A percentile compares a stretch with the other conserved stretches of the same genome.
phyloP scores from a whole-genome alignment of 1,284 basidiomycete genomes.

The Melampsora allii-populina region DNA sequence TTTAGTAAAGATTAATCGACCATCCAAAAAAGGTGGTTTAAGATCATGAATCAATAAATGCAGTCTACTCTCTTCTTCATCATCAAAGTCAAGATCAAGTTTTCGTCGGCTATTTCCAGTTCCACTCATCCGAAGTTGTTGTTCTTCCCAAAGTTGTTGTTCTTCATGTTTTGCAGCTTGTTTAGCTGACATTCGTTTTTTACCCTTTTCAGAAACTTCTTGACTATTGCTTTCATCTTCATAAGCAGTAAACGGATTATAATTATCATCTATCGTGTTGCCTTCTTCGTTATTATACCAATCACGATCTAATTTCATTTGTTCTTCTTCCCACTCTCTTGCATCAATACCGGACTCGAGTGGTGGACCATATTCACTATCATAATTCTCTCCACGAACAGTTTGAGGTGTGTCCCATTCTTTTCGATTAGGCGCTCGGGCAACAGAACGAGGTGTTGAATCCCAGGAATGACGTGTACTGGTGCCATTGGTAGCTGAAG shows the following conservation, averaged over 20 bases:
- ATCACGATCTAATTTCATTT: slow-evolving; percentile 78
- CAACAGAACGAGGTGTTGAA: slow-evolving; percentile 46
- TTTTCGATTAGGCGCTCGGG: slow-evolving; percentile 43
- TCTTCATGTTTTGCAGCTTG: slow-evolving; percentile 68
- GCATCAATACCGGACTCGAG: slow-evolving; percentile 53
- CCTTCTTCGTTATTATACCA: slow-evolving; percentile 92
- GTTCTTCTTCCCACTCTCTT: slow-evolving; percentile 93
- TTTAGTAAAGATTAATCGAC: slow-evolving; percentile 90
- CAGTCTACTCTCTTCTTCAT: slow-evolving; percentile 88
- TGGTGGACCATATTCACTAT: slow-evolving; percentile 60
- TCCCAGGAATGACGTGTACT: slow-evolving; percentile 45
- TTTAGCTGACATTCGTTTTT: slow-evolving; percentile 47
- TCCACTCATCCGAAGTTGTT: slow-evolving; percentile 93
- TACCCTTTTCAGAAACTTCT: slow-evolving; percentile 20
- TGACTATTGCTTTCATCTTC: slow-evolving; percentile 18
- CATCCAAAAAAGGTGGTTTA: slow-evolving; percentile 96
- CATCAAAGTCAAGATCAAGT: slow-evolving; percentile 76
- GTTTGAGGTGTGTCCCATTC: slow-evolving; percentile 69
- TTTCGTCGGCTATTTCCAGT: slow-evolving; percentile 64
- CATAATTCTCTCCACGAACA: slow-evolving; percentile 57
- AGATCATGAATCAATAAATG: slow-evolving; percentile 97
- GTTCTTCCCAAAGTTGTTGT: slow-evolving; percentile 97
- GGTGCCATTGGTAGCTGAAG: slow-evolving; percentile 42
- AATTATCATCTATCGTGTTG: slow-evolving; percentile 63
- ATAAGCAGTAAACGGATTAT: slow-evolving; percentile 30